Percentiles rank a stretch among this genome's conserved stretches.
These are phyloP conservation scores for Massarina eburnea DNA, from an alignment of 2,329 filamentous ascomycete genomes.

Conservation along the genomic window DNA sequence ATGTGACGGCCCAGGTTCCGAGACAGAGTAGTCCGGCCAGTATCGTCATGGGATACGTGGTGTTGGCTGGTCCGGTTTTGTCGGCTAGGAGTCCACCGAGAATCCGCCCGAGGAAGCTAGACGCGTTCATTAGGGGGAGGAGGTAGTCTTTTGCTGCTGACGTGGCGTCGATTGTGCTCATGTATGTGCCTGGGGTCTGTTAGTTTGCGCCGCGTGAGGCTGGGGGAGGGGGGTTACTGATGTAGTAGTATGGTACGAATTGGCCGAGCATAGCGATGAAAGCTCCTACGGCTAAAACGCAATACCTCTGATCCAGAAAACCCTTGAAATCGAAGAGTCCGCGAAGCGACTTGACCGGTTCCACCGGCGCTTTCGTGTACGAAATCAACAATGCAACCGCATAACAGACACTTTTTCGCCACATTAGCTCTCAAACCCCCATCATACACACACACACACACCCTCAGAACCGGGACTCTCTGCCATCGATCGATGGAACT, in stretches of 20 bases:
- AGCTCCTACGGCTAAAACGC: slow-evolving; percentile 29
- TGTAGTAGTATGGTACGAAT: slow-evolving; percentile 36
- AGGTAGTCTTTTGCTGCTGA: slow-evolving; percentile 49
- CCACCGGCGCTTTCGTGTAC: slow-evolving; percentile 23
- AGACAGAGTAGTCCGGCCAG: slow-evolving; percentile 50
- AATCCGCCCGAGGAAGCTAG: slow-evolving; percentile 59
- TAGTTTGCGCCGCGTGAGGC: slow-evolving; percentile 34
- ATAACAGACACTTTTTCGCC: slow-evolving; percentile 42
- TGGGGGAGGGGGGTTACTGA: slow-evolving; percentile 19
- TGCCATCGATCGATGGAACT: slow-evolving; percentile 8
- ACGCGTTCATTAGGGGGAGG: slow-evolving; percentile 51
- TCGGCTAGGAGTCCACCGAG: slow-evolving; percentile 56
- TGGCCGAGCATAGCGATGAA: slow-evolving; percentile 34
- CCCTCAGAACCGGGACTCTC: neutral
- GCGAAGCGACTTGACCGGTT: slow-evolving; percentile 18
- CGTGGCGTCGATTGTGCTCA: slow-evolving; percentile 55
- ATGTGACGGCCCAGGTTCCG: slow-evolving; percentile 56
- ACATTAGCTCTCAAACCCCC: slow-evolving; percentile 52
- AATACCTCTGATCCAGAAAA: slow-evolving; percentile 34
- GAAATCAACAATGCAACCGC: slow-evolving; percentile 40
- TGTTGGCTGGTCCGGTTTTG: slow-evolving; percentile 56
- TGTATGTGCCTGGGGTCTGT: slow-evolving; percentile 59
- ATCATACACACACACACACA: too few species aligned
- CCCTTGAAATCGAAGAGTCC: slow-evolving; percentile 39
- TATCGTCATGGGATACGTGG: slow-evolving; percentile 53